Conservation (phyloP, 2,329 filamentous ascomycete species). For the Coniella vitis region DNA sequence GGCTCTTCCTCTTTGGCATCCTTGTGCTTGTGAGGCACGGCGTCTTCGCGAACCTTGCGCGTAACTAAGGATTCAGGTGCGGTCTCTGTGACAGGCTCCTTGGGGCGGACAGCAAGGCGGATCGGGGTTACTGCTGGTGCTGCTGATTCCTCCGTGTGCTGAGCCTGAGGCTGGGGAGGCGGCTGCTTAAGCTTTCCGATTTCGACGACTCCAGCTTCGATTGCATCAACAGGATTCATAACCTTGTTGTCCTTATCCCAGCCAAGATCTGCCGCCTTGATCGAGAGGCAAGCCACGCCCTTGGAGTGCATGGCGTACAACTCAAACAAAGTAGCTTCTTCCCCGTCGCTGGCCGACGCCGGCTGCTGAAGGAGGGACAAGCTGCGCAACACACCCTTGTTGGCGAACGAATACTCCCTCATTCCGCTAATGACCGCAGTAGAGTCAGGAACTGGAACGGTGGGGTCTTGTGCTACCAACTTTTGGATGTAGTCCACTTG, state of each 20-base stretch:
- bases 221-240: constrained; percentile 68
- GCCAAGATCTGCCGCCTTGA: constrained; percentile 84
- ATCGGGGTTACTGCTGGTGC: constrained; percentile 20
- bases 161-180: constrained; percentile 38
- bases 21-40: constrained; percentile 33
- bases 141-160: constrained; percentile 27
- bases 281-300: constrained; percentile 81
- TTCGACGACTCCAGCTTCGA: constrained; percentile 65
- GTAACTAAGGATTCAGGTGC: constrained; percentile 21
- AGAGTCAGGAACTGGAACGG: constrained; percentile 78
- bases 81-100: constrained; percentile 21
- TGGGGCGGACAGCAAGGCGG: constrained; percentile 26
- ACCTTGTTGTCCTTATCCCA: constrained; percentile 91
- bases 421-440: constrained; percentile 97
- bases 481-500: constrained; percentile 84
- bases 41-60: constrained; percentile 23
- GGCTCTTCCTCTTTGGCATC: constrained; percentile 45
- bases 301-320: constrained; percentile 97
- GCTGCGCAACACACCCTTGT: constrained; percentile 81
- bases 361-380: constrained; percentile 77
- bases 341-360: constrained; percentile 53
- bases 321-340: constrained; percentile 78
- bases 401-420: constrained; percentile 86
- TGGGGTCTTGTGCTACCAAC: constrained; percentile 63
- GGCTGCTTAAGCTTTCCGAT: constrained; percentile 61